Evolutionary conservation across 768 basidiomycete species (phyloP), one percentile per base, ranked within the genome.

Genomic region (Serendipita indica): DNA sequence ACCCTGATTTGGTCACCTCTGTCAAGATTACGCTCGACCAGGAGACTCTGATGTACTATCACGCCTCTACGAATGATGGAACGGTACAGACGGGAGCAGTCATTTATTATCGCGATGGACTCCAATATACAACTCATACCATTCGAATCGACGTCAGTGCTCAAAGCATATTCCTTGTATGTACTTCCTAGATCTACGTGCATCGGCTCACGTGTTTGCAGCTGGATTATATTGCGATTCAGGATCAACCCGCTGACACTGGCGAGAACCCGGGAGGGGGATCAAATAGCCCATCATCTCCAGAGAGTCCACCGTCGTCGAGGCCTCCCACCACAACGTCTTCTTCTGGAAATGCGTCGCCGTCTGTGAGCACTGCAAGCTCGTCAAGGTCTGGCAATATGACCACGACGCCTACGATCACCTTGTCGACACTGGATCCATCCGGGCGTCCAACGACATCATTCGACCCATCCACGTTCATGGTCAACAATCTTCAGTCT

Each of bases 191-290:
- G 35, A 37, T 37, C 10, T 37, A 10, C 35, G 10, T n/a, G n/a
- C 35, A 10, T 37, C n/a, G 10, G 10, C 35, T 37, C n/a, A 37
- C n/a, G 35, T 37, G 10, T 37, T 37, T 37, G 16, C 22, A 54
- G 49, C 49, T 54, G 10, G 49, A 54, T 54, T 54, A 54, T 32
- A 54, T 54, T 10, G 49, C 49, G n/a, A 27, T 27, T 20, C 22
- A 54, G n/a, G 49, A 54, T 20, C n/a, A n/a, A 20, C 49, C 30
- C 7, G 7, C 16, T n/a, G 49, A 46, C 13, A 14, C 43, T 13
- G 14, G 7, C 10, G 45, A 37, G n/a, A 37, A n/a, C 10, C 35
- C 35, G n/a, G n/a, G n/a, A n/a, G n/a, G n/a, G n/a, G n/a, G n/a
- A n/a, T n/a, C n/a, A n/a, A n/a, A n/a, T n/a, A n/a, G n/a, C n/a